Base-by-base conservation (phyloP, 2,329 filamentous ascomycete genomes). In the Alternaria consortialis region DNA sequence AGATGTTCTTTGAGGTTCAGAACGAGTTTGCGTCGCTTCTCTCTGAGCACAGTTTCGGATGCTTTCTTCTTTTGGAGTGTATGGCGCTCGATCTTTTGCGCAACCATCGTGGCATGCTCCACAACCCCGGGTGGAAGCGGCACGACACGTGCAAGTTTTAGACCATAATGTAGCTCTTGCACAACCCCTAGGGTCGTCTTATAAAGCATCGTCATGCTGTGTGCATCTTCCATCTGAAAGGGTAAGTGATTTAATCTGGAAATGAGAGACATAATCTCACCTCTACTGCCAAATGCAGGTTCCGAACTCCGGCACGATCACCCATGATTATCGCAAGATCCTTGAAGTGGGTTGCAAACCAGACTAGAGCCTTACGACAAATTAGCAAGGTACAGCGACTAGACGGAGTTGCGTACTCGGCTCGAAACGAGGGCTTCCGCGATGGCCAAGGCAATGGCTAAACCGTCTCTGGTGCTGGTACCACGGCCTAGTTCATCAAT, bases 261-360 rank as follows among this genome's bases (percentile, higher is more conserved):
- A 11, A n/a, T 32, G 23, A 29, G 11, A 15, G 7, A 15, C 37
- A 20, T 1, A 73, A 72, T 0, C 82, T 82, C 46, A 89, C 87
- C 42, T 93, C 85, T 0, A 94, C 91, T 0, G 88, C 85, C 2
- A 98, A 85, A 73, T 97, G 93, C 2, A 97, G 82, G 66, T 92
- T 97, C 25, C 94, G 83, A 0, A 97, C 93, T 0, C 93, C 93
- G 15, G 86, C 87, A 11, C 91, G 87, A 65, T 93, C 89, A 1
- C 86, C 84, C 62, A 97, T 84, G 36, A 94, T 91, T 3, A 85
- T 86, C 0, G 93, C 90, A 2, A 99, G 83, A 63, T 97, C 92
- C 36, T 87, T 84, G 74, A 97, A 99, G 74, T 99, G 96, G 0
- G 95, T 98, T 2, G 91, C 93, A 78, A 99, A 99, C 89, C 93